Base-by-base conservation (phyloP, 768 basidiomycete species). In the Coprinopsis marcescibilis region DNA sequence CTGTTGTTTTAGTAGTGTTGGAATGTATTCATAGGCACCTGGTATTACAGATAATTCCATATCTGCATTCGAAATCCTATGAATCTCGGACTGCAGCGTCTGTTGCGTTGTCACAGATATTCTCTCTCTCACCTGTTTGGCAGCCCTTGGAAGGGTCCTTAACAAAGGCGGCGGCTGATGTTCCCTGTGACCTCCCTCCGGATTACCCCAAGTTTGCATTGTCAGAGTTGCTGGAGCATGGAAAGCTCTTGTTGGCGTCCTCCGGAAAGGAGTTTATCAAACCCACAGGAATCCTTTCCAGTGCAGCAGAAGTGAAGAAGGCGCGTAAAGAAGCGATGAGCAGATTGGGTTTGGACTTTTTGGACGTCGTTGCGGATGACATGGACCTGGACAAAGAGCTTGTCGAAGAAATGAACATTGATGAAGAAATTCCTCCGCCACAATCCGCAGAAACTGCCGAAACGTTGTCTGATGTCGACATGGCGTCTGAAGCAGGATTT, bases 51-150 rank as follows among this genome's bases (percentile, higher is more conserved):
- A 85, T 99, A 55, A 69, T 97, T 11, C 96, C 96, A 3, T 92
- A 78, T 61, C 72, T 98, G 1, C 87, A 89, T 60, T 93, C 91
- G 32, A 90, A 88, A 67, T 87, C 85, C n/a, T 83, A 81, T 52
- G 96, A 99, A 49, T 92, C 95, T 2, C 80, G 96, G 35, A 79
- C 82, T 2, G 92, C 96, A 0, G 91, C 92, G 0, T 90, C 93
- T 0, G 77, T 81, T 46, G 89, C 96, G 1, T 73, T 98, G 35
- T 90, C 89, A 0, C 83, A 90, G 43, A 89, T 98, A 49, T 93
- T 88, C 53, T 73, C 82, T 4, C 74, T 86, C 13, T 83, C 93
- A 1, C 94, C 95, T 0, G 70, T 78, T 53, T 95, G 93, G 84
- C 73, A 66, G 61, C 80, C 81, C n/a, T 54, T 66, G 26, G 55